phyloP scores from a whole-genome alignment of 345 rosid genomes.

The Abelmoschus esculentus region DNA sequence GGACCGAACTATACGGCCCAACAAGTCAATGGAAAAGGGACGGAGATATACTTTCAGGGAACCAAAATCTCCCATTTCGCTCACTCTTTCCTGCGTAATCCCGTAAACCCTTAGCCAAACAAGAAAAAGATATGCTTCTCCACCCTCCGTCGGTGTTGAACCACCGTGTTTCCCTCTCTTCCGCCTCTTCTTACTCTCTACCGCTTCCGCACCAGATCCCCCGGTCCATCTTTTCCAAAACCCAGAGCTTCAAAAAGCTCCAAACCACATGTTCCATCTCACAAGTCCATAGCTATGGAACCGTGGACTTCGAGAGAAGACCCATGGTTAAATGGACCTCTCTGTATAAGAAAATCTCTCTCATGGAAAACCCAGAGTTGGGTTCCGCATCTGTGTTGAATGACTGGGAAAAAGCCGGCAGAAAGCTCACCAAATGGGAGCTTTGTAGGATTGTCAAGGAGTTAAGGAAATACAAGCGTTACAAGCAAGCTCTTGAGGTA shows the following conservation, averaged over 20 bases:
- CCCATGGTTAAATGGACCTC: slow-evolving; percentile 70
- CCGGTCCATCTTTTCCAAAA: slow-evolving; percentile 12
- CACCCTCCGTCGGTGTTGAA: slow-evolving; percentile 29
- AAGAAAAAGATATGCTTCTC: slow-evolving; percentile 9
- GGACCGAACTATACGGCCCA: too few relatives aligned
- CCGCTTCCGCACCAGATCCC: slow-evolving; percentile 27
- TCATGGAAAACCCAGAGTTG: slow-evolving; percentile 68
- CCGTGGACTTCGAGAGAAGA: slow-evolving; percentile 11
- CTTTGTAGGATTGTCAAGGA: slow-evolving; percentile 87
- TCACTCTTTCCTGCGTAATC: too few relatives aligned
- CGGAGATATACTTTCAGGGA: too few relatives aligned
- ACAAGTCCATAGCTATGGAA: background rate
- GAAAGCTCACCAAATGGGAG: slow-evolving; percentile 76
- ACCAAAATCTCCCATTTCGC: too few relatives aligned
- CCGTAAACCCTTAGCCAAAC: background rate
- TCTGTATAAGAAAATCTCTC: slow-evolving; percentile 58
- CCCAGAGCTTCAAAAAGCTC: background rate
- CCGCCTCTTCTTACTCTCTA: slow-evolving; percentile 36
- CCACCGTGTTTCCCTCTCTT: slow-evolving; percentile 37
- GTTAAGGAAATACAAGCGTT: slow-evolving; percentile 72
- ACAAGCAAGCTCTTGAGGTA: slow-evolving; percentile 81
- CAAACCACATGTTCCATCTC: background rate
- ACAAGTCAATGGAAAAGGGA: too few relatives aligned
- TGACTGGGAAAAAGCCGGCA: slow-evolving; percentile 60
- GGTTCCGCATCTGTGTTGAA: slow-evolving; percentile 64